phyloP scores from a whole-genome alignment of 768 basidiomycete species.

The Tylopilus cervinicoccineus region DNA sequence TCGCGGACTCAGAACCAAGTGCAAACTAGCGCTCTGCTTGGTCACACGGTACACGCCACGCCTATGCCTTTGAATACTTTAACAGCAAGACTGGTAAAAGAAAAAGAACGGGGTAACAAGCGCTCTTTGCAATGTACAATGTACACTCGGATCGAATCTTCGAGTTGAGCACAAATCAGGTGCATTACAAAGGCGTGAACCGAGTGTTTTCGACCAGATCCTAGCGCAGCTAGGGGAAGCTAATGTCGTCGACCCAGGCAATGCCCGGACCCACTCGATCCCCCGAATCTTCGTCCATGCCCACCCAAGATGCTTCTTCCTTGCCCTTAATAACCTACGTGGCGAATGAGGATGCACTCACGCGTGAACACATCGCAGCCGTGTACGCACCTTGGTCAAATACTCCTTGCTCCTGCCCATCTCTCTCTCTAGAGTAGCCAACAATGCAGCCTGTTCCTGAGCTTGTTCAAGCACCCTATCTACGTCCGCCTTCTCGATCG shows the following conservation, averaged over 20 bases:
- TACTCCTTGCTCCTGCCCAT: constrained; percentile 68
- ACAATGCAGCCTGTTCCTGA: constrained; percentile 41
- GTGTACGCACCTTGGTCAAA: constrained; percentile 54
- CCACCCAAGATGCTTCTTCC: constrained; percentile 24
- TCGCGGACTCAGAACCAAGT: too few species aligned
- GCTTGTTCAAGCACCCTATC: constrained; percentile 52
- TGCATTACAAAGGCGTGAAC: neutral
- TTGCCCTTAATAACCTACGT: constrained; percentile 31
- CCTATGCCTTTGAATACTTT: too few species aligned
- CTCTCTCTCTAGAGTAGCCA: constrained; percentile 24
- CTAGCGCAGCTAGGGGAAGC: constrained; percentile 11
- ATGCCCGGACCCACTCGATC: constrained; percentile 20
- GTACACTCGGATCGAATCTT: neutral
- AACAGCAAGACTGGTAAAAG: too few species aligned
- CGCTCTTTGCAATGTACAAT: too few species aligned
- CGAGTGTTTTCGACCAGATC: neutral
- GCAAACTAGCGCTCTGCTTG: too few species aligned
- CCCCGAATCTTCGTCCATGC: constrained; percentile 26
- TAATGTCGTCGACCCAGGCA: constrained; percentile 27
- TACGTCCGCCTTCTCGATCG: constrained; percentile 56
- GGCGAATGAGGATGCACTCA: too few species aligned
- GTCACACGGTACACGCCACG: too few species aligned
- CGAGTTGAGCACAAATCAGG: neutral
- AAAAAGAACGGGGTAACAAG: too few species aligned
- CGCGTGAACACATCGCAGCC: too few species aligned